Base-by-base conservation (phyloP, 352 stramenopile genomes). In the Blastocystis sp. region DNA sequence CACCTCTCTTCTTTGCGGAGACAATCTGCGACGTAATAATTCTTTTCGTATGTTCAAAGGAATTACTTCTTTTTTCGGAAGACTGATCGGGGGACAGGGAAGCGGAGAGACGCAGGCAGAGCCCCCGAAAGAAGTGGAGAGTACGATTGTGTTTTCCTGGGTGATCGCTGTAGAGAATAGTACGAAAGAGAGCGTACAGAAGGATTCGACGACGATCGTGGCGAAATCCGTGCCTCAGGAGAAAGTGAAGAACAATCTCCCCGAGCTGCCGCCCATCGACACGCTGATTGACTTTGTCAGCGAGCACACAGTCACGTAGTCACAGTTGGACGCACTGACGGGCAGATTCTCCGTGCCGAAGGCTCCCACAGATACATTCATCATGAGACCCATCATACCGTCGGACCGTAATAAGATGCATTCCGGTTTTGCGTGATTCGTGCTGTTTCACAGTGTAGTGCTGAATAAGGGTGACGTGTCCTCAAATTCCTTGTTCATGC, bases 391-490 rank as follows among this genome's bases (percentile, higher is more conserved):
- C 12, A 67, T 85, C n/a, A 67, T 85, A 70, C 74, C 74, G 41
- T 85, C 74, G 3, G 74, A 85, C 45, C 74, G 74, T 31, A 29
- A 29, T 9, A 85, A 85, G 66, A 85, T 85, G 74, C 74, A 85
- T n/a, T 66, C 74, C 16, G 45, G 74, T 85, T 70, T n/a, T 12
- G 19, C 31, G 6, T 37, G 3, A 12, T 29, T 39, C n/a, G n/a
- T n/a, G 3, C 4, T 45, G 10, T 55, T 62, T 51, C 35, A 59
- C 45, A 19, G 16, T 50, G 4, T 85, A 85, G 74, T 85, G 65
- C 29, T 85, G 37, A 63, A 62, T 29, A 85, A 85, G 50, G 79
- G 79, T 60, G 79, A 89, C 33, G 70, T 89, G 16, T 89, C 79
- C 33, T 77, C 79, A 0, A 63, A 66, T 41, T 89, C 79, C 55